Percentiles rank a stretch among this genome's conserved stretches.
These are phyloP conservation scores for Lachnellula arida DNA, from an alignment of 2,329 filamentous ascomycete genomes.

Conservation along the genomic window DNA sequence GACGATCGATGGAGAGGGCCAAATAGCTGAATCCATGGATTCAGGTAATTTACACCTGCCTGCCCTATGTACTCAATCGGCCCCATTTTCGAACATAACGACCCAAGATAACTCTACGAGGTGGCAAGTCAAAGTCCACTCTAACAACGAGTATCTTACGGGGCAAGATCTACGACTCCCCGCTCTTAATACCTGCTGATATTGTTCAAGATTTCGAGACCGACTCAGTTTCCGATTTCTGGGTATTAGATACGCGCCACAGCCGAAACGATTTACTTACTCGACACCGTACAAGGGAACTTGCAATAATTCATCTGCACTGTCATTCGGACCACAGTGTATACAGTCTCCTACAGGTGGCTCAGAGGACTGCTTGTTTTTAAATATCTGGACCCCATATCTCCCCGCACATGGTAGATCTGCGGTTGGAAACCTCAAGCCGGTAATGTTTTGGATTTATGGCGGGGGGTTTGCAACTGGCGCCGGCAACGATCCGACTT, in stretches of 20 bases:
- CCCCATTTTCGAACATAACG: conserved; percentile 32
- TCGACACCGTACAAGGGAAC: conserved; percentile 41
- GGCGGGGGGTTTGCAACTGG: conserved; percentile 32
- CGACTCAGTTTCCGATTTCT: conserved; percentile 40
- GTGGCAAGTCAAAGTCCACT: conserved; percentile 35
- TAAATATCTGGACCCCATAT: conserved; percentile 51
- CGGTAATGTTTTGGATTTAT: conserved; percentile 27
- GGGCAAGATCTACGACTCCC: conserved; percentile 34
- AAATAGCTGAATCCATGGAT: conserved; percentile 26
- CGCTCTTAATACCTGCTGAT: neutral
- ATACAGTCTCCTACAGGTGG: conserved; percentile 34
- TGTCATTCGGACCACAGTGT: conserved; percentile 41
- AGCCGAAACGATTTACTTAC: conserved; percentile 30
- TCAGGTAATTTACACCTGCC: conserved; percentile 35
- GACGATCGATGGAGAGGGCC: conserved; percentile 19
- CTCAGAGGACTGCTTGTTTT: conserved; percentile 51
- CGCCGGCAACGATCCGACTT: conserved; percentile 17
- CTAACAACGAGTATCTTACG: conserved; percentile 40
- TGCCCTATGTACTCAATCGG: conserved; percentile 45
- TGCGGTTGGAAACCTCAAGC: conserved; percentile 27
- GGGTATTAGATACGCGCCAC: conserved; percentile 22
- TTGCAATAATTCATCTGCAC: conserved; percentile 39
- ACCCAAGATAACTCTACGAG: conserved; percentile 34
- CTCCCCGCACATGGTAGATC: conserved; percentile 15
- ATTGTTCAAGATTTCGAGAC: conserved; percentile 35